These are phyloP conservation scores for Kitagawia praeruptora DNA, from an alignment of 129 eudicot species.

Conservation along the genomic window DNA sequence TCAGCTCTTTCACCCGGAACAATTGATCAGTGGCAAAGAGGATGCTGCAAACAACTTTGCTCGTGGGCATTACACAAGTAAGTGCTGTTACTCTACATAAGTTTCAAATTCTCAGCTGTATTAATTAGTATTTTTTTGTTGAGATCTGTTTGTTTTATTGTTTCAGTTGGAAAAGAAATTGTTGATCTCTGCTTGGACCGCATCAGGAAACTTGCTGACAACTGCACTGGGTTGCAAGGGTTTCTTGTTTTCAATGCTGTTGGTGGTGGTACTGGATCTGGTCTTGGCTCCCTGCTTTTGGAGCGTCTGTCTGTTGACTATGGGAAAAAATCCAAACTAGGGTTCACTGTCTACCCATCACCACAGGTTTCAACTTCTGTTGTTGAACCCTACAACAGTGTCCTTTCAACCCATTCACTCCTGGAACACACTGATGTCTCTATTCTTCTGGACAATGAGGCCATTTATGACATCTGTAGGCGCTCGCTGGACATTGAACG, in stretches of 20 bases:
- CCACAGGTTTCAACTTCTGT: conserved; percentile 53
- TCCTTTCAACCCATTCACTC: conserved; percentile 47
- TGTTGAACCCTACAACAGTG: conserved; percentile 52
- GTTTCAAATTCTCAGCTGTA: background rate
- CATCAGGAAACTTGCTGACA: conserved; percentile 43
- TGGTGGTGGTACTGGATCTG: conserved; percentile 44
- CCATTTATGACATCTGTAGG: conserved; percentile 43
- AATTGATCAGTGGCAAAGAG: conserved; percentile 46
- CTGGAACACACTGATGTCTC: conserved; percentile 50
- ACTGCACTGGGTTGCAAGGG: conserved; percentile 52
- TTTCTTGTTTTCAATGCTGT: conserved; percentile 50
- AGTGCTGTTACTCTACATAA: background rate
- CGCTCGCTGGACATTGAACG: conserved; percentile 47
- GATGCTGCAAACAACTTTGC: conserved; percentile 56
- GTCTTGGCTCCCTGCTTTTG: conserved; percentile 44
- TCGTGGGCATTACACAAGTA: conserved; percentile 48
- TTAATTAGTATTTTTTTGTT: too few species aligned
- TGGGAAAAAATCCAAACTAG: conserved; percentile 40
- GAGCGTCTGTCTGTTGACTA: conserved; percentile 45
- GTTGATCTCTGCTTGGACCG: conserved; percentile 45
- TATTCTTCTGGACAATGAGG: conserved; percentile 32
- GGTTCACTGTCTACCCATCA: conserved; percentile 50
- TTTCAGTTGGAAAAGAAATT: conserved; percentile 46
- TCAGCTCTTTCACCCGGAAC: conserved; percentile 45
- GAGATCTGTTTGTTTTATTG: background rate